Base-by-base conservation (phyloP, 2,329 filamentous ascomycete genomes). In the Penicillium frequentans region DNA sequence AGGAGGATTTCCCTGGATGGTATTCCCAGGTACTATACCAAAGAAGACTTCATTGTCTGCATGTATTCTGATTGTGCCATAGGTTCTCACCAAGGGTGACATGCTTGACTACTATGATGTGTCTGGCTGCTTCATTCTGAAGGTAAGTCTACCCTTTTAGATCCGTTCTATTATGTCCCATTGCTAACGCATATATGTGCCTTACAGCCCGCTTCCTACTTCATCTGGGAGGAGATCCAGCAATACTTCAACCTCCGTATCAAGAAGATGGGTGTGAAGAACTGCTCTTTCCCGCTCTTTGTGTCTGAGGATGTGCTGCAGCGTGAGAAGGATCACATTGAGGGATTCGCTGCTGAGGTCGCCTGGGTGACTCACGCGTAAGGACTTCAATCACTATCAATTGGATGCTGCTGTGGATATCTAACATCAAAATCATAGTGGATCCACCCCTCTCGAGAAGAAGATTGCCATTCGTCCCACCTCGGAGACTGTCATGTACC, bases 231-330 rank as follows among this genome's bases (percentile, higher is more conserved):
- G 69, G 79, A 82, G 64, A 88, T 89, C 61, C 84, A 86, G 67
- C 74, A 73, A 48, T 81, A 73, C 73, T 81, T 80, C 69, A 83
- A 87, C 67, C 69, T 72, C 26, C 85, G 87, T 67, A 99, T 98
- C 74, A 93, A 96, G 82, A 86, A 84, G 49, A 85, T 98, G 82
- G 93, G 48, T 46, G 93, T 98, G 55, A 90, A 95, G 76, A 96
- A 99, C 81, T 90, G 91, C 73, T 96, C 91, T 75, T 99, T 99
- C 77, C 95, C 95, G 59, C 89, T 99, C 75, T 99, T 97, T 79
- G 86, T 99, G 64, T 96, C 91, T 19, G 83, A 90, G 71, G 96
- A 96, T 78, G 96, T 96, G 42, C 80, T 99, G 63, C 81, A 87
- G 73, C 79, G 83, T 73, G 93, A 97, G 78, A 97, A 97, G 84